phyloP scores from a whole-genome alignment of 179 eudicot species.

The Corrigiola litoralis region DNA sequence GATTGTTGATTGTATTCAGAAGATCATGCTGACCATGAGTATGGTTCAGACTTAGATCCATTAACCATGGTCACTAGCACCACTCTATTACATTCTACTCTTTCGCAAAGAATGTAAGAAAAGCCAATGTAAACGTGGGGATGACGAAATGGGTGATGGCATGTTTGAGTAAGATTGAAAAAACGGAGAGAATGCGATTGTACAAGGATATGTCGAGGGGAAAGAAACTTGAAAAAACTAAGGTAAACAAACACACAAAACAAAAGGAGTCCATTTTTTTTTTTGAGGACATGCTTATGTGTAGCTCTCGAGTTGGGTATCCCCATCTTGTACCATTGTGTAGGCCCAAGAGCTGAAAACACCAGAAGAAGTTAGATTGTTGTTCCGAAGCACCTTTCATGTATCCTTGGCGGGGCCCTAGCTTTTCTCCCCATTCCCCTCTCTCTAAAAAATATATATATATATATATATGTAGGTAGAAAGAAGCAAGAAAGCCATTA shows the following conservation, averaged over 20 bases:
- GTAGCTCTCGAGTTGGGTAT: constrained; percentile 41
- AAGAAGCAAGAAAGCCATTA: constrained; percentile 11
- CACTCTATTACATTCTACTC: neutral
- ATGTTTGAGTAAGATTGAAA: constrained; percentile 58
- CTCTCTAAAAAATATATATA: constrained; percentile 6
- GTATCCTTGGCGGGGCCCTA: constrained; percentile 44
- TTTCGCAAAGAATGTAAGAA: neutral
- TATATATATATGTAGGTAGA: constrained; percentile 28
- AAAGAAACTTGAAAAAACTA: neutral
- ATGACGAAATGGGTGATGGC: constrained; percentile 63
- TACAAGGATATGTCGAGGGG: constrained; percentile 7
- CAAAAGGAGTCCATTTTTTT: neutral
- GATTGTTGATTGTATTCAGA: constrained; percentile 24
- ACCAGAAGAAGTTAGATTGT: constrained; percentile 39
- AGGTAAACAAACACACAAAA: neutral
- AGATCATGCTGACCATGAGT: constrained; percentile 17
- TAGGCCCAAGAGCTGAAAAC: constrained; percentile 28
- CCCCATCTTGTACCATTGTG: constrained; percentile 26
- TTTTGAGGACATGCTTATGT: constrained; percentile 30
- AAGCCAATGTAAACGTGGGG: constrained; percentile 24
- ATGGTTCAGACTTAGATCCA: neutral
- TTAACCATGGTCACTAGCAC: constrained; percentile 28
- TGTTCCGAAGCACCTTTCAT: constrained; percentile 61
- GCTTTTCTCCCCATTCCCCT: neutral
- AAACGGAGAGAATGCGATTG: constrained; percentile 26